Evolutionary conservation across 2,329 filamentous ascomycete species (phyloP), one percentile per base, ranked within the genome.

Genomic region (Gnomoniopsis sp.): DNA sequence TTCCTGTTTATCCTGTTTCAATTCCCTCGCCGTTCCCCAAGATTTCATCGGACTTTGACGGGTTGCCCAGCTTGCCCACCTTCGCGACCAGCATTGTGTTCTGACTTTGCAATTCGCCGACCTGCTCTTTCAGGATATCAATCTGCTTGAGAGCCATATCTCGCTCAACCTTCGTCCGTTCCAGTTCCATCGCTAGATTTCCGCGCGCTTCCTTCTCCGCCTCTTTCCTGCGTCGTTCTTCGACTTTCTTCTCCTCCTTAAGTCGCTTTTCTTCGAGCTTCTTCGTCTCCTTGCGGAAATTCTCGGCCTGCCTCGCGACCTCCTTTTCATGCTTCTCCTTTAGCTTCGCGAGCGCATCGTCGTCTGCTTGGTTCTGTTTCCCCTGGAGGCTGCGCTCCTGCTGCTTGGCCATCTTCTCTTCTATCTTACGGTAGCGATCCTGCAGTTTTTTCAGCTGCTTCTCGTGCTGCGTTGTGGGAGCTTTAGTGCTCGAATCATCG

Each of bases 371-470:
- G 55, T 66, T 65, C 53, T 69, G 65, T 30, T 67, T 63, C 23
- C 66, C 63, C 53, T 67, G 59, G 77, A 77, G 65, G 36, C 75
- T 70, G 48, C 78, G 82, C 61, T 82, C 76, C 21, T 79, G 78
- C 53, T 81, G 77, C 64, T 81, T 80, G n/a, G 75, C 76, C 8
- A 87, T 74, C 65, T 87, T 88, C 21, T 85, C 82, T 44, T 89
- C 82, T 0, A 90, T 75, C 65, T 87, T 86, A 50, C 75, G 77
- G 10, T 82, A 82, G 58, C 83, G 82, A 17, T 84, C 79, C 49
- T 85, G 77, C 10, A 90, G 79, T 67, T 87, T 88, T 59, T 77
- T 75, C 3, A 91, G 78, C 64, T 90, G 86, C 66, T 86, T 88
- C 30, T 89, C 86, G 61, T 84, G 76, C 21, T 75, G 73, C 12